phyloP scores from a whole-genome alignment of 1,284 basidiomycete species.

The Fomitopsis betulina region DNA sequence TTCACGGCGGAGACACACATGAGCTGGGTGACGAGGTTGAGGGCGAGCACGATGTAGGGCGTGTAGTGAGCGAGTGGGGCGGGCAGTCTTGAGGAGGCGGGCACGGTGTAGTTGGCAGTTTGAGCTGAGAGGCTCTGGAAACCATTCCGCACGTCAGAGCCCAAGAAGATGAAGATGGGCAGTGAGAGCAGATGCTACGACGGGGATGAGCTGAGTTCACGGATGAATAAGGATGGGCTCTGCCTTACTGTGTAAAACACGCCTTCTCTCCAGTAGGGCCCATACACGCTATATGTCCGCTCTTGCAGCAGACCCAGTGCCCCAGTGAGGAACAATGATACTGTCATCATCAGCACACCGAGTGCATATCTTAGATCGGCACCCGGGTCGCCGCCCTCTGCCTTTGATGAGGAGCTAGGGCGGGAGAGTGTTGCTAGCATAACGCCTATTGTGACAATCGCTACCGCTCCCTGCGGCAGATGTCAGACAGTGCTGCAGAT shows the following conservation, averaged over 20 bases:
- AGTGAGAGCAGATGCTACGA: slow-evolving; percentile 65
- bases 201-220: not conserved
- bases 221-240: not conserved
- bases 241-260: slow-evolving; percentile 75
- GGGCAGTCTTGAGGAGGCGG: slow-evolving; percentile 1
- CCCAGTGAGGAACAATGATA: slow-evolving; percentile 72
- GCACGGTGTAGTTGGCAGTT: slow-evolving; percentile 8
- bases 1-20: slow-evolving; percentile 89
- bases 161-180: slow-evolving; percentile 69
- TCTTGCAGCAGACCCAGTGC: slow-evolving; percentile 81
- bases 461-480: slow-evolving; percentile 51
- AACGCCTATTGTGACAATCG: slow-evolving; percentile 73
- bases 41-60: slow-evolving; percentile 51
- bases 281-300: slow-evolving; percentile 67
- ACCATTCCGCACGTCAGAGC: slow-evolving; percentile 52
- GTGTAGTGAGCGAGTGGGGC: slow-evolving; percentile 18
- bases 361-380: slow-evolving; percentile 51
- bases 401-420: slow-evolving; percentile 36
- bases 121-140: slow-evolving; percentile 36
- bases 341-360: slow-evolving; percentile 69
- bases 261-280: slow-evolving; percentile 81
- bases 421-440: slow-evolving; percentile 71
- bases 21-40: slow-evolving; percentile 77
- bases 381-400: slow-evolving; percentile 23
- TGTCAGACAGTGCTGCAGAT: not conserved